Conservation (phyloP, 495 filamentous ascomycete genomes). For the Neurospora sp. region DNA sequence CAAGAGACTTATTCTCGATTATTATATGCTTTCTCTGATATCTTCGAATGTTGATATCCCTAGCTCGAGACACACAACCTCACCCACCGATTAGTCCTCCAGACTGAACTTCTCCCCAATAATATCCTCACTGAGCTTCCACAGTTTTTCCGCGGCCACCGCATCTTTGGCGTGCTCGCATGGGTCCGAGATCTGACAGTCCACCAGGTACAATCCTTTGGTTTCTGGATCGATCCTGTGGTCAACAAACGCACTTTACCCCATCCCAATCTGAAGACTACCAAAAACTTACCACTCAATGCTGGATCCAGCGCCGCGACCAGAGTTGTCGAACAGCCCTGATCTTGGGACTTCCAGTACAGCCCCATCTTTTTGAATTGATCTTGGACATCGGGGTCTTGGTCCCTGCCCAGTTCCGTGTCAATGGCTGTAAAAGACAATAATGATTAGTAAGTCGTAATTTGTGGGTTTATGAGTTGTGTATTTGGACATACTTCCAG, state of each 20-base stretch:
- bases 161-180: constrained; percentile 17
- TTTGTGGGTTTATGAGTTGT: neutral
- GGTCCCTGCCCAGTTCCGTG: constrained; percentile 32
- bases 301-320: constrained; percentile 48
- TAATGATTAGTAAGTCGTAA: neutral
- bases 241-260: constrained; percentile 1
- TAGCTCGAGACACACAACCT: neutral
- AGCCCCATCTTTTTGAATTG: constrained; percentile 27
- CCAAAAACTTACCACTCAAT: constrained; percentile 26
- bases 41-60: neutral
- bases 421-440: constrained; percentile 15
- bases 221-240: constrained; percentile 16
- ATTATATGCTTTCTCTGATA: too few species aligned
- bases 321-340: constrained; percentile 48
- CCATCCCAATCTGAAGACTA: neutral
- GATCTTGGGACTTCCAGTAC: constrained; percentile 41
- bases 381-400: constrained; percentile 26
- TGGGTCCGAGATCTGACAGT: constrained; percentile 28
- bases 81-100: neutral
- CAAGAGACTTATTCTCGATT: too few species aligned
- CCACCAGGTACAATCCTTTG: constrained; percentile 28
- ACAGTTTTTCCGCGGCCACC: constrained; percentile 39
- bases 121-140: constrained; percentile 41
- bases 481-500: constrained; percentile 28
- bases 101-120: constrained; percentile 33